Conservation (phyloP, 164 flowering plant species). For the grape (Vitis vinifera) region ASM3070453v1 NC_081811.1:24205001-24205500, state of each 20-base stretch:
- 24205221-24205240: not conserved
- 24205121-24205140: too few relatives aligned
- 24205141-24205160: too few relatives aligned
- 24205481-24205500: slow-evolving; percentile 66
- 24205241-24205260: slow-evolving; percentile 59
- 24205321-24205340: slow-evolving; percentile 66
- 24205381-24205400: slow-evolving; percentile 16
- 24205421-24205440: slow-evolving; percentile 10
- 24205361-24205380: slow-evolving; percentile 47
- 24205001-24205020: not conserved
- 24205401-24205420: slow-evolving; percentile 13
- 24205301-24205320: slow-evolving; percentile 66
- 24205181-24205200: not conserved
- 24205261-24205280: slow-evolving; percentile 75
- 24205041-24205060: not conserved
- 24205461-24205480: slow-evolving; percentile 51
- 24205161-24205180: not conserved
- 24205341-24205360: slow-evolving; percentile 89
- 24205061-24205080: too few relatives aligned
- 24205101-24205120: too few relatives aligned
- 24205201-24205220: not conserved
- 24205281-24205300: slow-evolving; percentile 57
- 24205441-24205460: not conserved
- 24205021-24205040: not conserved
- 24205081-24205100: too few relatives aligned